Conservation (phyloP, 768 basidiomycete species). For the Collybia sordida region DNA sequence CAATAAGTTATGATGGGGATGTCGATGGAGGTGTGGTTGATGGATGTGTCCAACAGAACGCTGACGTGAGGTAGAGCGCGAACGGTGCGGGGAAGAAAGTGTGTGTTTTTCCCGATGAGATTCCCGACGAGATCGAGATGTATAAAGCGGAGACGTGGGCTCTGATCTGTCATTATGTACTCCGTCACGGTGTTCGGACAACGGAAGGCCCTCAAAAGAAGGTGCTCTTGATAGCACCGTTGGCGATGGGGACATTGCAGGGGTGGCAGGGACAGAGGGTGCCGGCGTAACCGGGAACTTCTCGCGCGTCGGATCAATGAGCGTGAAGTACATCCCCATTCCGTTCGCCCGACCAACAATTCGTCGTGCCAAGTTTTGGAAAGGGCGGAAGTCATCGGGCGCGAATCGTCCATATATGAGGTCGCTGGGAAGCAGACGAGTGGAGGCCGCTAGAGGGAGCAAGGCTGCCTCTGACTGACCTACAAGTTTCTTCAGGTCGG, state of each 20-base stretch:
- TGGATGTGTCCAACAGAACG: constrained; percentile 21
- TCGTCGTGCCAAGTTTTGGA: constrained; percentile 50
- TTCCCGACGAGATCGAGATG: background rate
- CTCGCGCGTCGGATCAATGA: constrained; percentile 65
- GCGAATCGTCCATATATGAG: constrained; percentile 60
- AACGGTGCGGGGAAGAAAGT: constrained; percentile 2
- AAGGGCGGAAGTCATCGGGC: constrained; percentile 50
- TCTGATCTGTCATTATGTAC: too few species aligned
- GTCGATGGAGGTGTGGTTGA: constrained; percentile 25
- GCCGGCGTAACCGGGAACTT: constrained; percentile 52
- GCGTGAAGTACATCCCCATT: constrained; percentile 55
- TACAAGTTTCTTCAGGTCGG: constrained; percentile 27
- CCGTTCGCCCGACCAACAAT: constrained; percentile 62
- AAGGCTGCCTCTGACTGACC: constrained; percentile 49
- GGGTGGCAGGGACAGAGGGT: constrained; percentile 30
- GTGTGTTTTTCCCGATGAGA: background rate
- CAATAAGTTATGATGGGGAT: constrained; percentile 32
- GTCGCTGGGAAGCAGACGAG: constrained; percentile 56
- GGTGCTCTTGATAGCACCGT: constrained; percentile 24
- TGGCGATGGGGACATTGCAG: constrained; percentile 15
- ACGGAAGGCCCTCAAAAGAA: constrained; percentile 16
- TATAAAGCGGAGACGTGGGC: background rate
- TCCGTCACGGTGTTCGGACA: background rate
- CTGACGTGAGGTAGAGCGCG: constrained; percentile 3
- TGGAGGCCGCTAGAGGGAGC: constrained; percentile 49